Base-by-base conservation (phyloP, 1,284 basidiomycete species). In the Trichosporon sp. region DNA sequence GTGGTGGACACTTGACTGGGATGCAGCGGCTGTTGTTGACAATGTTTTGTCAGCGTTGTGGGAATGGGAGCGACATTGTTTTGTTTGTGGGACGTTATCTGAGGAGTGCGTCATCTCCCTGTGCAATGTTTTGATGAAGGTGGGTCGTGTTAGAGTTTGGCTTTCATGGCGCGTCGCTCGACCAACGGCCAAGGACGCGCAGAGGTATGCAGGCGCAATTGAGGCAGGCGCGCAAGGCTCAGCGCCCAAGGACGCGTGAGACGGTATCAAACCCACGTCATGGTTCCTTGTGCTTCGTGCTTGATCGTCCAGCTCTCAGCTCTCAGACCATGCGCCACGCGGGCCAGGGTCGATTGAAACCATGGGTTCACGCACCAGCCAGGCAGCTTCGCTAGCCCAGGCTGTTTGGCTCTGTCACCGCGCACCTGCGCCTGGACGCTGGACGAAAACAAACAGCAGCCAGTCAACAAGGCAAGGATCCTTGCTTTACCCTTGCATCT, bases 101-200 rank as follows among this genome's bases (percentile, higher is more conserved):
- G 26, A 4, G 59, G 59, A 63, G 59, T 63, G 59, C 59, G 59
- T 63, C 59, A 63, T 63, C 59, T 31, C 12, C 31, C n/a, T 32
- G n/a, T 7, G 51, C 19, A 54, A 21, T 54, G 51, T 54, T 26
- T 26, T 26, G 26, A 26, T 26, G 26, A 26, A 26, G 26, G 26
- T 26, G 26, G 5, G 6, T 54, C 21, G 51, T 54, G 51, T 54
- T 54, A 54, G 51, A 54, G 51, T 54, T 54, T 54, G 51, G 26
- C 7, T 26, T 54, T 54, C 51, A 54, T 54, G 26, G n/a, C 51
- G 51, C 51, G 51, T 19, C 51, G 51, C 19, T 19, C 51, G 51
- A 21, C 16, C 19, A 16, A 7, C 1, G 2, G 10, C n/a, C 19
- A 8, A 12, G 10, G 4, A 4, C 35, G 46, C 46, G 46, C 38